These are phyloP conservation scores for Aspergillus bertholletiae DNA, from an alignment of 495 filamentous ascomycete genomes.

Conservation along the genomic window DNA sequence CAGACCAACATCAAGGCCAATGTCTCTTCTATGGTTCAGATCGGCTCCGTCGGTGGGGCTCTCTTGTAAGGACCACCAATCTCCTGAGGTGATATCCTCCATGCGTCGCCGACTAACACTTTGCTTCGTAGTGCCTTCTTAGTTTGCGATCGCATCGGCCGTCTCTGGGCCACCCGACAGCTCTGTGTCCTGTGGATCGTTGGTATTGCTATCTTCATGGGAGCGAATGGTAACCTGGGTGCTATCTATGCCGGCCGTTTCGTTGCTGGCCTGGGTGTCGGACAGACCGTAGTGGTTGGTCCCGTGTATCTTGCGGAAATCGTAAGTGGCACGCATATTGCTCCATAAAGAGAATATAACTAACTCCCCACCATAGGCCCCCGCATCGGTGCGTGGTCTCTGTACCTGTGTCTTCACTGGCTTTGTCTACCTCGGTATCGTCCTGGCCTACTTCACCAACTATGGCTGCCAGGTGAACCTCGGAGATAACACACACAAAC, in stretches of 20 bases:
- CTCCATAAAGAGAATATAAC: too few relatives aligned
- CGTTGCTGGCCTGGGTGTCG: conserved; percentile 65
- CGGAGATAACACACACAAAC: conserved; percentile 50
- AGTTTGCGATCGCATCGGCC: conserved; percentile 64
- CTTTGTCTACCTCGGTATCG: conserved; percentile 48
- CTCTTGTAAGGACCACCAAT: conserved; percentile 41
- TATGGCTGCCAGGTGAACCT: conserved; percentile 56
- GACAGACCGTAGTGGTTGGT: conserved; percentile 63
- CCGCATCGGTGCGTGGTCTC: conserved; percentile 59
- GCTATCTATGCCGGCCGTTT: conserved; percentile 66
- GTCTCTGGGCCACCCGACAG: conserved; percentile 66
- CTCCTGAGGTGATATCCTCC: too few relatives aligned
- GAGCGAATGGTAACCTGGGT: conserved; percentile 53
- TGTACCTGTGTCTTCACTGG: conserved; percentile 67
- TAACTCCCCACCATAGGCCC: conserved; percentile 28
- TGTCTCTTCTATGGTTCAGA: conserved; percentile 70
- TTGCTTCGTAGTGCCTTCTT: conserved; percentile 50
- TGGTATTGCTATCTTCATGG: conserved; percentile 68
- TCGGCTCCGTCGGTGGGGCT: conserved; percentile 63
- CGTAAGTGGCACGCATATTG: too few relatives aligned
- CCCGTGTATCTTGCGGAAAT: conserved; percentile 51
- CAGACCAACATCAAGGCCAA: conserved; percentile 63
- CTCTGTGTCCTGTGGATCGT: conserved; percentile 64
- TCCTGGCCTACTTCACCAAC: conserved; percentile 49
- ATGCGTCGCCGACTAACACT: too few relatives aligned